A percentile compares a stretch with the other conserved stretches of the same genome.
Conservation (phyloP, 2,329 filamentous ascomycete species). For the Parafenestella ontariensis region DNA sequence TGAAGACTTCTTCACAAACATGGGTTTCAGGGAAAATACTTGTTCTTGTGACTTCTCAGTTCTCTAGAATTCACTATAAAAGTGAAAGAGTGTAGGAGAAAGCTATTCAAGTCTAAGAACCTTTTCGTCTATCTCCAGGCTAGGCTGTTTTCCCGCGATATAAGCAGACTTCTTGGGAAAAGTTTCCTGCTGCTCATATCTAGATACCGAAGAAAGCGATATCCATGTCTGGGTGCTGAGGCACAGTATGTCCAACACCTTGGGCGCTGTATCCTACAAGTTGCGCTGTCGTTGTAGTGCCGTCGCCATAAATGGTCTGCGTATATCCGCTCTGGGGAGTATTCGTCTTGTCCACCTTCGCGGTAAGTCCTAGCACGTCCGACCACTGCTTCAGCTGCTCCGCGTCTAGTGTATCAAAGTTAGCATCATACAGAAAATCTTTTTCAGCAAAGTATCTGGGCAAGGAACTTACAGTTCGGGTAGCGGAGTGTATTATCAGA, state of each 20-base stretch:
- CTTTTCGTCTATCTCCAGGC: no score
- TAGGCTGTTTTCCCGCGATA: no score
- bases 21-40: no score
- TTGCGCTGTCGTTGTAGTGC: slow-evolving; percentile 20
- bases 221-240: slow-evolving; percentile 20
- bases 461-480: slow-evolving; percentile 5
- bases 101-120: no score
- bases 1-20: no score
- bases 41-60: no score
- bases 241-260: slow-evolving; percentile 35
- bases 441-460: slow-evolving; percentile 9
- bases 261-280: slow-evolving; percentile 31
- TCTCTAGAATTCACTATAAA: no score
- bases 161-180: no score
- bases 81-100: no score
- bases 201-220: slow-evolving; percentile 24
- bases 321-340: slow-evolving; percentile 33
- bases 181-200: background rate
- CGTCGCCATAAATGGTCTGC: slow-evolving; percentile 35
- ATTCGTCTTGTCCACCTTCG: slow-evolving; percentile 21
- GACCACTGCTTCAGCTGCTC: slow-evolving; percentile 37
- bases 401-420: slow-evolving; percentile 9
- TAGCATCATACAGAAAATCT: background rate
- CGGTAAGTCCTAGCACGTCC: slow-evolving; percentile 20
- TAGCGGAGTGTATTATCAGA: slow-evolving; percentile 23